A percentile compares a stretch with the other conserved stretches of the same genome.
Evolutionary conservation across 768 basidiomycete genomes (phyloP).

Genomic region (Mrakia frigida): DNA sequence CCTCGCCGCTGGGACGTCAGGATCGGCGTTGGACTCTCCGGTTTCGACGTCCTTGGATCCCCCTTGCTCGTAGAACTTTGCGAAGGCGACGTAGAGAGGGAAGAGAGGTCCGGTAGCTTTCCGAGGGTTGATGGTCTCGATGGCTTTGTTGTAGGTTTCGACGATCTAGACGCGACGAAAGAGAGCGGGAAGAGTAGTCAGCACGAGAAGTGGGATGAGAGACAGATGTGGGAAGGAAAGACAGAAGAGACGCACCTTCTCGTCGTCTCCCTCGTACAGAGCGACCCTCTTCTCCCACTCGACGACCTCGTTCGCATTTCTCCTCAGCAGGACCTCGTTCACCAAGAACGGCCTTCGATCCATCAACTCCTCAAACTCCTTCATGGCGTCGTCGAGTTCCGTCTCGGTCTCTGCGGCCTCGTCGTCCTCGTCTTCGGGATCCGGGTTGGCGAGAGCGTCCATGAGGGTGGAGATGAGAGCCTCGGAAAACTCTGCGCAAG

Average conservation of each 20-base stretch:
- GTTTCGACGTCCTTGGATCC: conserved; percentile 55
- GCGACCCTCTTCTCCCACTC: conserved; percentile 99
- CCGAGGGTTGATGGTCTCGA: conserved; percentile 79
- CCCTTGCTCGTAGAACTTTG: conserved; percentile 95
- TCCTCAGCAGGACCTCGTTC: conserved; percentile 84
- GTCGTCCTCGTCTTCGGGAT: conserved; percentile 70
- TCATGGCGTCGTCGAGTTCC: conserved; percentile 83
- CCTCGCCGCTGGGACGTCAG: conserved; percentile 75
- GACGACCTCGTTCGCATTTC: conserved; percentile 96
- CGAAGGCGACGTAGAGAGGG: conserved; percentile 87
- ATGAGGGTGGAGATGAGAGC: conserved; percentile 82
- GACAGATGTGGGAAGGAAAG: neutral
- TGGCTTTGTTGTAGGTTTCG: conserved; percentile 82
- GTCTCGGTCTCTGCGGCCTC: conserved; percentile 62
- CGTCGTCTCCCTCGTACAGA: conserved; percentile 78
- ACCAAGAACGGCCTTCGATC: conserved; percentile 92
- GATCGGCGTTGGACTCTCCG: conserved; percentile 61
- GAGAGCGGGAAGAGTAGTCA: neutral
- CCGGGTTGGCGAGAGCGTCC: conserved; percentile 74
- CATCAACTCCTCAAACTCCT: conserved; percentile 87
- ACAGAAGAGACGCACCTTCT: conserved; percentile 57
- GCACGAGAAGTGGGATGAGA: neutral
- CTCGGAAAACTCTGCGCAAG: conserved; percentile 91
- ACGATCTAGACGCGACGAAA: conserved; percentile 57
- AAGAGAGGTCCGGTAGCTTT: conserved; percentile 88